These are phyloP conservation scores for Termitomyces heimii DNA, from an alignment of 768 basidiomycete species.

Conservation along the genomic window DNA sequence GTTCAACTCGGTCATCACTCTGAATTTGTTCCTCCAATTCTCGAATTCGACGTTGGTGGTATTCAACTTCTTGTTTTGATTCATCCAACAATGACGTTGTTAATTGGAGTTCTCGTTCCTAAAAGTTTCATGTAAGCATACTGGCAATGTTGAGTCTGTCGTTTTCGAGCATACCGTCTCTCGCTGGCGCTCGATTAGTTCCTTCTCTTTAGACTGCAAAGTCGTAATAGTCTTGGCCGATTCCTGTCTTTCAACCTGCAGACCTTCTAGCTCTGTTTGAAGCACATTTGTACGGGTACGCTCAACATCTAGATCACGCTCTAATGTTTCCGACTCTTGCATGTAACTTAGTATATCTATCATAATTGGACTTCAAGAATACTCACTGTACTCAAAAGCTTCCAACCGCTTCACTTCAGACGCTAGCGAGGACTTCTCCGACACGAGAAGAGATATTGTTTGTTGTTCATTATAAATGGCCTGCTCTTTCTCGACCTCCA, in stretches of 20 bases:
- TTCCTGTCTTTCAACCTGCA: conserved; percentile 34
- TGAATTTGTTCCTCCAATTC: conserved; percentile 81
- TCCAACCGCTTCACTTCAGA: conserved; percentile 55
- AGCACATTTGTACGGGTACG: conserved; percentile 32
- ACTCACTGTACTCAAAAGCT: conserved; percentile 55
- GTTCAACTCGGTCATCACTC: conserved; percentile 76
- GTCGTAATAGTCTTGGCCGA: conserved; percentile 32
- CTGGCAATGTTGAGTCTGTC: no score
- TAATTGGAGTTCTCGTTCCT: conserved; percentile 76
- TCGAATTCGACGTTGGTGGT: conserved; percentile 50
- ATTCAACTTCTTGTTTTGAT: conserved; percentile 45
- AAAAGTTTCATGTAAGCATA: conserved; percentile 3
- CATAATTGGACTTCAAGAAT: neutral
- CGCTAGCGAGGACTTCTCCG: conserved; percentile 59
- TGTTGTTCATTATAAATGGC: conserved; percentile 54
- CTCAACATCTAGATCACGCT: conserved; percentile 36
- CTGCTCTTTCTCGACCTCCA: conserved; percentile 26
- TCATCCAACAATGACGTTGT: conserved; percentile 49
- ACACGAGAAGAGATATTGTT: conserved; percentile 72
- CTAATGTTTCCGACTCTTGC: conserved; percentile 39
- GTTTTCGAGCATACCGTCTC: conserved; percentile 40
- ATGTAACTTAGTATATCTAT: conserved; percentile 4
- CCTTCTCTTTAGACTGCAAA: conserved; percentile 47
- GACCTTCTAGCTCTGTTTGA: conserved; percentile 32
- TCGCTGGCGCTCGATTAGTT: conserved; percentile 42